Evolutionary conservation across 2,329 filamentous ascomycete genomes (phyloP).

Genomic region (Emydomyces testavorans): DNA sequence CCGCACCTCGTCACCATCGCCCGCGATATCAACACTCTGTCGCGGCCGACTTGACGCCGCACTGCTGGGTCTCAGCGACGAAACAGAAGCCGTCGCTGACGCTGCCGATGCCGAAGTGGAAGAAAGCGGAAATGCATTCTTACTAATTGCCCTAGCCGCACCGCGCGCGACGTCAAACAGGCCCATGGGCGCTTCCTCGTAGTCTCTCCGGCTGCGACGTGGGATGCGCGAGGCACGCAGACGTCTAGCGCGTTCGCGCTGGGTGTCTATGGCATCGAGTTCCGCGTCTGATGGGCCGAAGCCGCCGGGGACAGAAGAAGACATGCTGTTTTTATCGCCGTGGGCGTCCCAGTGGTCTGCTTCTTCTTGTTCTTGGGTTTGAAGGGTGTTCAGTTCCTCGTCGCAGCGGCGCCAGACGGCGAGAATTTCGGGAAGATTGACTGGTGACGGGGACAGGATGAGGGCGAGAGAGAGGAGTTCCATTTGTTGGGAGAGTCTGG

Average conservation of each 20-base stretch:
- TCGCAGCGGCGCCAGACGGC: slow-evolving; percentile 53
- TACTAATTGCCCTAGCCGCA: slow-evolving; percentile 38
- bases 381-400: slow-evolving; percentile 46
- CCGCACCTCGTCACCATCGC: not conserved
- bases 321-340: slow-evolving; percentile 33
- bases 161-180: slow-evolving; percentile 43
- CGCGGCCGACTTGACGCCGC: not conserved
- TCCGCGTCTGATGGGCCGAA: slow-evolving; percentile 36
- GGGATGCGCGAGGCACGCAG: slow-evolving; percentile 18
- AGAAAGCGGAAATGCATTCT: slow-evolving; percentile 37
- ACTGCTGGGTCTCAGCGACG: not conserved
- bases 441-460: slow-evolving; percentile 46
- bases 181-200: slow-evolving; percentile 41
- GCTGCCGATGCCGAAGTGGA: slow-evolving; percentile 12
- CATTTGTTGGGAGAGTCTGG: slow-evolving; percentile 51
- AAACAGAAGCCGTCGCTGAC: slow-evolving; percentile 8
- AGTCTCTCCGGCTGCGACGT: slow-evolving; percentile 16
- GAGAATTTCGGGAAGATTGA: slow-evolving; percentile 49
- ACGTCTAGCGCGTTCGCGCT: slow-evolving; percentile 30
- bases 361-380: slow-evolving; percentile 44
- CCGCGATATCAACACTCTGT: not conserved
- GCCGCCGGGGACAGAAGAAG: slow-evolving; percentile 32
- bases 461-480: slow-evolving; percentile 53
- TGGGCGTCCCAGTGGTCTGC: slow-evolving; percentile 48
- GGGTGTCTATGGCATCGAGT: slow-evolving; percentile 36